phyloP scores from a whole-genome alignment of 305 asterid genomes.

The Withania somnifera region DNA sequence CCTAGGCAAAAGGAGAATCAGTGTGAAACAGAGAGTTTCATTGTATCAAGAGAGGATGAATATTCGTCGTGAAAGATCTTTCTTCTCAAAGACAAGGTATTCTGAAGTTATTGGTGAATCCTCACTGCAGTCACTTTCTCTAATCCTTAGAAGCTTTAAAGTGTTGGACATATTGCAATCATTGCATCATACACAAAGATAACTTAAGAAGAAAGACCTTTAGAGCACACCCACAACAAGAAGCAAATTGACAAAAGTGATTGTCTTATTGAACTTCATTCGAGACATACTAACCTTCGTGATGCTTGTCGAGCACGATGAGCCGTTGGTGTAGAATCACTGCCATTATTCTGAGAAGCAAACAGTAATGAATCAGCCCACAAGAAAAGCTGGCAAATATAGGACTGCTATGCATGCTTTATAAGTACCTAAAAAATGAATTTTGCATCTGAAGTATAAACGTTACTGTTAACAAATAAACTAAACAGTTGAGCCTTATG shows the following conservation, averaged over 20 bases:
- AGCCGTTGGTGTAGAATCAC: conserved; percentile 25
- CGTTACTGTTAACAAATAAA: background rate
- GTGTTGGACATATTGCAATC: background rate
- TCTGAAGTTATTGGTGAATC: background rate
- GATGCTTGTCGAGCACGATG: conserved; percentile 54
- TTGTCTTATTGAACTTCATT: background rate
- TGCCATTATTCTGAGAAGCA: conserved; percentile 35
- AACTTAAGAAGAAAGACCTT: background rate
- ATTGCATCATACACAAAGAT: background rate
- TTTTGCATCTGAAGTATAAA: background rate
- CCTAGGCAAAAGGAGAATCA: background rate
- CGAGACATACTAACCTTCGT: conserved; percentile 35
- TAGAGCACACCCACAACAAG: background rate
- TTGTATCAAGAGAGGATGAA: background rate
- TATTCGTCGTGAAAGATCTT: no score
- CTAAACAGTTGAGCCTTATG: background rate
- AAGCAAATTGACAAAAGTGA: no score
- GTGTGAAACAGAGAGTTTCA: background rate
- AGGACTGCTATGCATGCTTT: background rate
- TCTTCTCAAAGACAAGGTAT: background rate
- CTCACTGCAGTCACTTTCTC: background rate
- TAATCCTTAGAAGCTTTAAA: background rate
- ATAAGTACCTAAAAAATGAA: background rate
- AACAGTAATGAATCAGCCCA: background rate
- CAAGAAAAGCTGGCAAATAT: background rate